phyloP scores from a whole-genome alignment of 352 stramenopile genomes.

The Blastocystis sp. region DNA sequence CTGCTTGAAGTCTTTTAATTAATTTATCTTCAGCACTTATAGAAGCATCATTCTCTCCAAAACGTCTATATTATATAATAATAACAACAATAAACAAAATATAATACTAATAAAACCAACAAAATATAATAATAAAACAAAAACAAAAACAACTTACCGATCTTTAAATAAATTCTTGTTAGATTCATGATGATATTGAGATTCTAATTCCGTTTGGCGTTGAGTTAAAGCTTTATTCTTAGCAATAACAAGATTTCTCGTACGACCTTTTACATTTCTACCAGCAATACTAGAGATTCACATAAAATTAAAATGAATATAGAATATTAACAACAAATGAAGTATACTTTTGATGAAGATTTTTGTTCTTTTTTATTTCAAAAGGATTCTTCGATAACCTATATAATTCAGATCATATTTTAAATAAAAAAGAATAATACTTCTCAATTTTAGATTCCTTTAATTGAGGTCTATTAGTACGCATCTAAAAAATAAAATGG shows the following conservation, averaged over 20 bases:
- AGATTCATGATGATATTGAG: slow-evolving; percentile 25
- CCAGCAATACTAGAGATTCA: slow-evolving; percentile 24
- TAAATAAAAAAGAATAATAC: no score
- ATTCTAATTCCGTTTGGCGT: slow-evolving; percentile 9
- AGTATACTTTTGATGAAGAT: slow-evolving; percentile 1
- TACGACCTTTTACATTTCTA: slow-evolving; percentile 28
- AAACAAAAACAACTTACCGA: slow-evolving; percentile 1
- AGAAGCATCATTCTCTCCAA: slow-evolving; percentile 14
- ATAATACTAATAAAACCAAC: no score
- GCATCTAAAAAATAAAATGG: no score
- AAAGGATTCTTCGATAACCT: no score
- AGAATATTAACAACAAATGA: no score
- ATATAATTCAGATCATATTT: no score
- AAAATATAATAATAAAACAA: no score
- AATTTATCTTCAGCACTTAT: slow-evolving; percentile 34
- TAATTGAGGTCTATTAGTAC: no score
- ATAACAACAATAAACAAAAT: no score
- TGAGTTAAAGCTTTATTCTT: slow-evolving; percentile 34
- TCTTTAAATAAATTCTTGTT: slow-evolving; percentile 38
- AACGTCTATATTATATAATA: slow-evolving; percentile 32
- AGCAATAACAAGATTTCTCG: slow-evolving; percentile 21
- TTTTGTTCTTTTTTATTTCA: slow-evolving; percentile 38
- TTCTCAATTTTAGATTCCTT: no score
- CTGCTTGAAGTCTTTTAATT: slow-evolving; percentile 31
- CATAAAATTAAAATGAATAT: neutral